A percentile compares a stretch with the other conserved stretches of the same genome.
Conservation (phyloP, 768 basidiomycete species). For the Dentipellis sp. region DNA sequence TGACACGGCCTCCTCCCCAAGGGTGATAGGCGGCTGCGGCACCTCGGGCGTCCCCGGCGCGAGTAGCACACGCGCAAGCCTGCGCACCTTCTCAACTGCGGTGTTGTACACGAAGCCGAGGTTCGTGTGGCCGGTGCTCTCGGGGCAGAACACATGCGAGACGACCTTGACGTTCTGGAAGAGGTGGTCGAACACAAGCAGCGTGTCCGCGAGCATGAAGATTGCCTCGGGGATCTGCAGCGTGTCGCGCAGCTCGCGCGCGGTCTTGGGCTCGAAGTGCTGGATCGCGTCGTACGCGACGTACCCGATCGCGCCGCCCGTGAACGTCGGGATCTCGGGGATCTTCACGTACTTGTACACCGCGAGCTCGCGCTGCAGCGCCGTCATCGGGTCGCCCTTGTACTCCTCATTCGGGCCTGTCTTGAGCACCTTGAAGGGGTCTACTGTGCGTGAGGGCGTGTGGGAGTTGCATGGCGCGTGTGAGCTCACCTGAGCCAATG, state of each 20-base stretch:
- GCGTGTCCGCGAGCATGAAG: constrained; percentile 95
- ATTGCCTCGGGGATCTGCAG: constrained; percentile 89
- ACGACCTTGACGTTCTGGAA: constrained; percentile 93
- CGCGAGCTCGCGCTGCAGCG: constrained; percentile 78
- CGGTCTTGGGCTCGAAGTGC: constrained; percentile 93
- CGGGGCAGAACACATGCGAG: constrained; percentile 88
- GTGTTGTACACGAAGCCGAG: constrained; percentile 83
- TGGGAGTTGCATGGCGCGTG: background rate
- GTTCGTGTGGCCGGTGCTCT: constrained; percentile 53
- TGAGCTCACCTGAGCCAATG: constrained; percentile 77
- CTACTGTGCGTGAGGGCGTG: constrained; percentile 29
- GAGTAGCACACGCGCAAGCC: constrained; percentile 66
- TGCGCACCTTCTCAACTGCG: constrained; percentile 72
- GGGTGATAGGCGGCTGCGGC: constrained; percentile 50
- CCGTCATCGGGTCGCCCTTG: constrained; percentile 79
- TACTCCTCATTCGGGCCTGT: constrained; percentile 79
- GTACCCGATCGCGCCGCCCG: constrained; percentile 96
- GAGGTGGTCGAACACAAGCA: constrained; percentile 95
- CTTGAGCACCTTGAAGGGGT: constrained; percentile 87
- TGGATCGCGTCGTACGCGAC: constrained; percentile 95
- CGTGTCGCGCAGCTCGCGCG: constrained; percentile 61
- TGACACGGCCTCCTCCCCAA: constrained; percentile 64
- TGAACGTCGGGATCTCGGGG: constrained; percentile 89
- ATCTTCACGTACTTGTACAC: constrained; percentile 86
- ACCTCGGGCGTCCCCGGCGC: constrained; percentile 49